These are phyloP conservation scores for Corchorus capsularis DNA, from an alignment of 345 rosid genomes.

Conservation along the genomic window DNA sequence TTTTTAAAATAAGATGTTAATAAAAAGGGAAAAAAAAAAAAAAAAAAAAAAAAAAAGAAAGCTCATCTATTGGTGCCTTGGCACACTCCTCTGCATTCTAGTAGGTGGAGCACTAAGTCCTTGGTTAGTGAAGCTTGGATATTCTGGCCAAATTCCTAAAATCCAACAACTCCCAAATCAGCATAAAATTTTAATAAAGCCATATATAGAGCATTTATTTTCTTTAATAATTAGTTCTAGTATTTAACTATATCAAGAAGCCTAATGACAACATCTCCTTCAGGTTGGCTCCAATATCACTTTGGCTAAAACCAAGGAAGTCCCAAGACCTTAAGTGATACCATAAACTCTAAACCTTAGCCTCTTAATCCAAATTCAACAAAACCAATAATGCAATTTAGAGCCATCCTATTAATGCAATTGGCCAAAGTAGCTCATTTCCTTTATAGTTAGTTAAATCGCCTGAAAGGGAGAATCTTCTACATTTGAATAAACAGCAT, in stretches of 20 bases:
- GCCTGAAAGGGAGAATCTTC: too few species aligned
- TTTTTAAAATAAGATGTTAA: too few species aligned
- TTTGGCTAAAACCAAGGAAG: conserved; percentile 27
- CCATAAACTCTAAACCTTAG: too few species aligned
- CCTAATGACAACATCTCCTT: conserved; percentile 27
- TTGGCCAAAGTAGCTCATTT: too few species aligned
- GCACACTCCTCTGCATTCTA: conserved; percentile 38
- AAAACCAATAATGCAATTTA: too few species aligned
- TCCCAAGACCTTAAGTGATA: conserved; percentile 43
- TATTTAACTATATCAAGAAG: conserved; percentile 30
- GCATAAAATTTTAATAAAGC: not conserved
- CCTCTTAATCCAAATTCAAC: too few species aligned
- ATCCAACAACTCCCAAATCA: not conserved
- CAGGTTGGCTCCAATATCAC: not conserved
- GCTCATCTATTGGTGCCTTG: conserved; percentile 36
- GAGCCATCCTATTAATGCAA: too few species aligned
- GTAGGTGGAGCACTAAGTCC: conserved; percentile 34
- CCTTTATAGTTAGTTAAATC: too few species aligned
- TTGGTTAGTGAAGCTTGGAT: conserved; percentile 28
- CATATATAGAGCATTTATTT: not conserved
- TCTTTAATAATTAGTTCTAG: too few species aligned
- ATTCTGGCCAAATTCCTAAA: conserved; percentile 36
- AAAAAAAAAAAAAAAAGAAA: too few species aligned
- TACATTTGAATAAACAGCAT: too few species aligned
- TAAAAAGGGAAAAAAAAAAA: too few species aligned